A percentile compares a stretch with the other conserved stretches of the same genome.
phyloP scores from a whole-genome alignment of 352 stramenopile genomes.

The Globisporangium sylvaticum region DNA sequence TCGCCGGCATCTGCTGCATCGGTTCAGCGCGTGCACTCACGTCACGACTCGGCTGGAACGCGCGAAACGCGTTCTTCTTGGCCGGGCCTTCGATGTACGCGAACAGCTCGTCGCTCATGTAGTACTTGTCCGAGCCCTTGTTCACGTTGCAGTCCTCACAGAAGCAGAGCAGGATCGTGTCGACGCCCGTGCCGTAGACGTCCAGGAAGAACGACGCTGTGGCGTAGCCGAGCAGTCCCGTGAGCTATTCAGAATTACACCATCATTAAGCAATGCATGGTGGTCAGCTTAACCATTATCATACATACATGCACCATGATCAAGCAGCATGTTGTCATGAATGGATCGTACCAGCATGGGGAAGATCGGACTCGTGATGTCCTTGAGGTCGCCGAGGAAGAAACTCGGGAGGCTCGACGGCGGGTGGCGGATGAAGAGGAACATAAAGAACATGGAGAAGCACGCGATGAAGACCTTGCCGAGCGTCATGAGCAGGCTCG shows the following conservation, averaged over 20 bases:
- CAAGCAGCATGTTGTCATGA: not conserved
- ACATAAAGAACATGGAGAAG: constrained; percentile 74
- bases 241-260: constrained; percentile 29
- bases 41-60: constrained; percentile 35
- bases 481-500: constrained; percentile 81
- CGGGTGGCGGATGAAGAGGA: constrained; percentile 71
- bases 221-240: constrained; percentile 62
- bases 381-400: constrained; percentile 64
- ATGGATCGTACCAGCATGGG: constrained; percentile 52
- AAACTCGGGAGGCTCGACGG: constrained; percentile 54
- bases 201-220: constrained; percentile 77
- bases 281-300: not conserved
- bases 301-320: not conserved
- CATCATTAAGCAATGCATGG: not conserved
- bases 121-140: constrained; percentile 71
- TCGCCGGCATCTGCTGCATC: constrained; percentile 17
- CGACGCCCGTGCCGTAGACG: constrained; percentile 79
- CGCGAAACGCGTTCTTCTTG: constrained; percentile 72
- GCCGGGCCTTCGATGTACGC: constrained; percentile 74
- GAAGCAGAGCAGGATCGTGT: constrained; percentile 87
- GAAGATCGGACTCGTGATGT: constrained; percentile 73
- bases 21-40: constrained; percentile 8
- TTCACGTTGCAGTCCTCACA: constrained; percentile 85
- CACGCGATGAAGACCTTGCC: constrained; percentile 86
- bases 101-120: constrained; percentile 81